These are phyloP conservation scores for Nepenthes alata DNA, from an alignment of 179 eudicot genomes.

Conservation along the genomic window DNA sequence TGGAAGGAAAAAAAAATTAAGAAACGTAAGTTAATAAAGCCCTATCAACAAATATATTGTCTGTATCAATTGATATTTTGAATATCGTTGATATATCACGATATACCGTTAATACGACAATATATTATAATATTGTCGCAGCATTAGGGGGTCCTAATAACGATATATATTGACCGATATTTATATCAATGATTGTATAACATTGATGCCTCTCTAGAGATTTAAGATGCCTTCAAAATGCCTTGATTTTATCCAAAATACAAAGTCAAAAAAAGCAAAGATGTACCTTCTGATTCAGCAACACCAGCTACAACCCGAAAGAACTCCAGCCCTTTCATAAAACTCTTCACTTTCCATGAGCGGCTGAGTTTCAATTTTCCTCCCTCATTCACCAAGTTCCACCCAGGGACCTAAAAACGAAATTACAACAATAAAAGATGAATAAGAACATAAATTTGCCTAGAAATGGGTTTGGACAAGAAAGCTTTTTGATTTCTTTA, in stretches of 20 bases:
- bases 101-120: too few relatives aligned
- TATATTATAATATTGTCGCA: too few relatives aligned
- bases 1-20: too few relatives aligned
- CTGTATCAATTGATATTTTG: too few relatives aligned
- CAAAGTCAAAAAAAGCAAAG: not conserved
- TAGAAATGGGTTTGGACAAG: too few relatives aligned
- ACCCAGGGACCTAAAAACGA: constrained; percentile 61
- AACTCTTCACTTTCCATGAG: constrained; percentile 80
- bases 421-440: not conserved
- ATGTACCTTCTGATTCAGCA: constrained; percentile 80
- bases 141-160: too few relatives aligned
- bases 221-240: not conserved
- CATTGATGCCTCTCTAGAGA: not conserved
- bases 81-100: too few relatives aligned
- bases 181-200: too few relatives aligned
- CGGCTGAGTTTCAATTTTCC: constrained; percentile 51
- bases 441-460: not conserved
- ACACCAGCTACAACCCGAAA: constrained; percentile 60
- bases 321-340: constrained; percentile 70
- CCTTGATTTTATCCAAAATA: not conserved
- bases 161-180: too few relatives aligned
- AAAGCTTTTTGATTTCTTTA: too few relatives aligned
- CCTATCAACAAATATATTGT: too few relatives aligned
- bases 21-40: too few relatives aligned
- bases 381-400: constrained; percentile 57